These are phyloP conservation scores for Colletotrichum sp. DNA, from an alignment of 2,329 filamentous ascomycete species.

Conservation along the genomic window DNA sequence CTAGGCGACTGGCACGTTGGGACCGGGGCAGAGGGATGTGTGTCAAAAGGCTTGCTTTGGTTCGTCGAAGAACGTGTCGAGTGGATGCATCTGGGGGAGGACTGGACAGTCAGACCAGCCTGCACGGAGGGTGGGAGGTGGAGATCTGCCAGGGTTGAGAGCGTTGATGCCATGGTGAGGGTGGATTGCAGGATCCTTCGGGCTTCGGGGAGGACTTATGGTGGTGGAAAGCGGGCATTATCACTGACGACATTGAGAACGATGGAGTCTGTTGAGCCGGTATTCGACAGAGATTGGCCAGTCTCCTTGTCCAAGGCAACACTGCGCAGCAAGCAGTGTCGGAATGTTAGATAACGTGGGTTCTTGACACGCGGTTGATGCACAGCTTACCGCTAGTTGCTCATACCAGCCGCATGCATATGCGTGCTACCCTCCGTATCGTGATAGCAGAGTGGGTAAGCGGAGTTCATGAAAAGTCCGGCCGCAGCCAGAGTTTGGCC, in stretches of 20 bases:
- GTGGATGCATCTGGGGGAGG: neutral
- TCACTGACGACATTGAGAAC: neutral
- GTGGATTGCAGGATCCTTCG: neutral
- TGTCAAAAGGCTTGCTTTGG: neutral
- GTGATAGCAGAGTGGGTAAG: neutral
- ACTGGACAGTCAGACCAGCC: neutral
- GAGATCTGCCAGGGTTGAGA: neutral
- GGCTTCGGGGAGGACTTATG: neutral
- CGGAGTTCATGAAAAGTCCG: neutral
- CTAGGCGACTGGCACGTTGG: conserved; percentile 2
- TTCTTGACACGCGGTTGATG: neutral
- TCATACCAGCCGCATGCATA: neutral
- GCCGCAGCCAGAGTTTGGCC: neutral
- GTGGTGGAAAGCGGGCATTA: neutral
- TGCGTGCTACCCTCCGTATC: neutral
- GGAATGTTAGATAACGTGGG: neutral
- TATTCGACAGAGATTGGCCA: neutral
- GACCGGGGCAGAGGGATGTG: neutral
- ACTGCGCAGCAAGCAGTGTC: neutral
- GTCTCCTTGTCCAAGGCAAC: neutral
- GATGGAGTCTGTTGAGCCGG: neutral
- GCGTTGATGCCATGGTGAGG: neutral
- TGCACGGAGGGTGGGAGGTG: neutral
- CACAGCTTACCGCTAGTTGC: neutral
- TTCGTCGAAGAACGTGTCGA: conserved; percentile 1